phyloP scores from a whole-genome alignment of 257 asterid species.

The Nicotiana attenuata region DNA sequence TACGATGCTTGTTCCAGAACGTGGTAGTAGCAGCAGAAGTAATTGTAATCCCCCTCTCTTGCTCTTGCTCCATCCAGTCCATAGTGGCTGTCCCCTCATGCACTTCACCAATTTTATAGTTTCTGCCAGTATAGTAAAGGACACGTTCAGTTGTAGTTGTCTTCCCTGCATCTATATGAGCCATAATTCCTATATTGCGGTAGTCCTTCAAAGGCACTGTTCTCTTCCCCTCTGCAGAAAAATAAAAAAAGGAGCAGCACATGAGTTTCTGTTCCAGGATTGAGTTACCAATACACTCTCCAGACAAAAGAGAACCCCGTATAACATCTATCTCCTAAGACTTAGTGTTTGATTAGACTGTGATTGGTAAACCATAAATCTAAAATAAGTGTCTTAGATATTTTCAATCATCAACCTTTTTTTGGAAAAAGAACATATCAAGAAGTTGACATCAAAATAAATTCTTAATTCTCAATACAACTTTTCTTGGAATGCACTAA shows the following conservation, averaged over 20 bases:
- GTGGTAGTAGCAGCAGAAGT: conserved; percentile 98
- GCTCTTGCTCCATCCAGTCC: conserved; percentile 99
- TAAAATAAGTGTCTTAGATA: neutral
- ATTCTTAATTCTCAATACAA: neutral
- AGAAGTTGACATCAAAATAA: neutral
- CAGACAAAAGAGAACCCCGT: neutral
- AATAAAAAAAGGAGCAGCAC: neutral
- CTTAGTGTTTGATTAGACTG: neutral
- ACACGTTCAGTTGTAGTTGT: conserved; percentile 89
- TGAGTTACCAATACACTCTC: neutral
- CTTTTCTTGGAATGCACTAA: neutral
- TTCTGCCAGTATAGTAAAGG: conserved; percentile 83
- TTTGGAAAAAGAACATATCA: neutral
- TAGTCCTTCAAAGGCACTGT: conserved; percentile 70
- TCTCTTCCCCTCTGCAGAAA: conserved; percentile 65
- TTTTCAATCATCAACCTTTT: neutral
- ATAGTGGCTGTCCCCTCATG: conserved; percentile 98
- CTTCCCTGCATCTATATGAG: conserved; percentile 98
- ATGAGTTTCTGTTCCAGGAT: neutral
- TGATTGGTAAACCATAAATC: neutral
- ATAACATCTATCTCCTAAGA: neutral
- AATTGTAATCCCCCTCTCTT: conserved; percentile 92
- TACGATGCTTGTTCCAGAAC: conserved; percentile 87
- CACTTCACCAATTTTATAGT: conserved; percentile 96
- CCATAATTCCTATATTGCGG: conserved; percentile 97